phyloP scores from a whole-genome alignment of 495 filamentous ascomycete genomes.

The Hyaloscypha bicolor region DNA sequence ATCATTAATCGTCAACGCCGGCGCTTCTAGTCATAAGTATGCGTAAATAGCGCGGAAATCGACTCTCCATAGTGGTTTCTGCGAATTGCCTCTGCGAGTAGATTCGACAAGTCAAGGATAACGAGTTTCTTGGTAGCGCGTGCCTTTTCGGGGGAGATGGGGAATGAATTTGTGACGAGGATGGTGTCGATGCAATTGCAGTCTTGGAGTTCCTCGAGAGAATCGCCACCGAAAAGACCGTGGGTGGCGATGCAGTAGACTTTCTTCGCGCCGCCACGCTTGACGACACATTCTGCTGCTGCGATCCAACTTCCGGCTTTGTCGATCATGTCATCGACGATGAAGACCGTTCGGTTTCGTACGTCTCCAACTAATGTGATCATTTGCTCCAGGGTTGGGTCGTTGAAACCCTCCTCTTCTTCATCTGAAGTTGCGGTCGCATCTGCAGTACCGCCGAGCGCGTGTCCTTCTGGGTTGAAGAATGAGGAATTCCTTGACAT shows the following conservation, averaged over 20 bases:
- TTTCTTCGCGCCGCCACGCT: conserved; percentile 85
- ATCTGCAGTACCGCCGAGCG: conserved; percentile 81
- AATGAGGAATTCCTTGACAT: conserved; percentile 58
- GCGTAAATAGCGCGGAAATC: conserved; percentile 83
- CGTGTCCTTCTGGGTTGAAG: conserved; percentile 59
- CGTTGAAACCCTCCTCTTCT: conserved; percentile 76
- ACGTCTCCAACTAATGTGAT: conserved; percentile 97
- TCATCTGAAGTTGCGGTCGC: conserved; percentile 81
- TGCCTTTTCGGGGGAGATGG: conserved; percentile 73
- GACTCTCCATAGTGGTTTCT: conserved; percentile 92
- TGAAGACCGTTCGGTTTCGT: conserved; percentile 79
- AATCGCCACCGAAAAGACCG: conserved; percentile 88
- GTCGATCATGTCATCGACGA: conserved; percentile 99
- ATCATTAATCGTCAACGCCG: conserved; percentile 17
- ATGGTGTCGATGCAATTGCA: conserved; percentile 93
- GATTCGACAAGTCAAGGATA: conserved; percentile 81
- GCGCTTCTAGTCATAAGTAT: conserved; percentile 55
- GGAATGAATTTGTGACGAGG: conserved; percentile 96
- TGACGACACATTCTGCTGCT: conserved; percentile 95
- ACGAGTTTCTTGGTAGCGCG: conserved; percentile 79
- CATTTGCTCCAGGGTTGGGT: conserved; percentile 82
- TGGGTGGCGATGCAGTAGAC: conserved; percentile 99
- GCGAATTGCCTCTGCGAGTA: conserved; percentile 89
- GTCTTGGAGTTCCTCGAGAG: conserved; percentile 84
- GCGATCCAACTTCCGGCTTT: conserved; percentile 96